Evolutionary conservation across 23 red algal species (phyloP).

Genomic region (Chondrus crispus): DNA sequence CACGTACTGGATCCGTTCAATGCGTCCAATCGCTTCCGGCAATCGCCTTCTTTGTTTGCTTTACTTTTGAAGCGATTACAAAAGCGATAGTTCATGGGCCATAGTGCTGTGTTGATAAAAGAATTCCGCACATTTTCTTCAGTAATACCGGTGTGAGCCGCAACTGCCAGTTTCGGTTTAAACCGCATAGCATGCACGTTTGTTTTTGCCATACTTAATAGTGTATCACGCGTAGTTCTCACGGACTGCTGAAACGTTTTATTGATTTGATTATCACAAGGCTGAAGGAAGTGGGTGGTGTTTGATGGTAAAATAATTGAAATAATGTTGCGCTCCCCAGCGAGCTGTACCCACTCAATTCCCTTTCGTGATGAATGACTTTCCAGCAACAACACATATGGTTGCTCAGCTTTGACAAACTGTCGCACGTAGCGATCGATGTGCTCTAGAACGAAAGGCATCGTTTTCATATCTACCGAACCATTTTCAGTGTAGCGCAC

Average conservation of each 20-base stretch:
- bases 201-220: too few relatives aligned
- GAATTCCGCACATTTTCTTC: too few relatives aligned
- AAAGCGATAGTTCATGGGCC: too few relatives aligned
- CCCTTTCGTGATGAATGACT: neutral
- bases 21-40: too few relatives aligned
- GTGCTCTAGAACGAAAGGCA: neutral
- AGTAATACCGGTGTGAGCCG: too few relatives aligned
- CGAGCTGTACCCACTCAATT: neutral
- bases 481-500: neutral
- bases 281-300: neutral
- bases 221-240: too few relatives aligned
- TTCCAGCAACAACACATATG: neutral
- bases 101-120: too few relatives aligned
- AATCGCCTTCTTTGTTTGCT: too few relatives aligned
- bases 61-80: too few relatives aligned
- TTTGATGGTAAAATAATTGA: neutral
- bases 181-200: too few relatives aligned
- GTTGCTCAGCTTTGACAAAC: neutral
- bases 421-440: neutral
- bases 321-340: neutral
- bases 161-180: too few relatives aligned
- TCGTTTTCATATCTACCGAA: neutral
- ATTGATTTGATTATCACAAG: neutral
- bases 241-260: neutral
- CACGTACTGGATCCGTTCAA: too few relatives aligned